These are phyloP conservation scores for Ogataea nonfermentans DNA, from an alignment of 805 yeast genomes.

Conservation along the genomic window DNA sequence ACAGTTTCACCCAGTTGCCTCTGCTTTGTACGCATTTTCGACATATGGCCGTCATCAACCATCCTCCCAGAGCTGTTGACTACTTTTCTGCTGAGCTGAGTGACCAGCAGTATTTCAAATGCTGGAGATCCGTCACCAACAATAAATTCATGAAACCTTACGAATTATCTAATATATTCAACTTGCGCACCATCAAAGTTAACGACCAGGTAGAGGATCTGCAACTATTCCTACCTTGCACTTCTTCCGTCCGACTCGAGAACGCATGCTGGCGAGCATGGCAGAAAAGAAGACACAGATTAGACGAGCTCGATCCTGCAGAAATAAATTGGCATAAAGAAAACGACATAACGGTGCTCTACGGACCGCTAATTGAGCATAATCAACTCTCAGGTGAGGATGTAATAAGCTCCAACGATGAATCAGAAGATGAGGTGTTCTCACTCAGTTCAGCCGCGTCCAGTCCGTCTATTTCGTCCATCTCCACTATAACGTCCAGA, in stretches of 20 bases:
- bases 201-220: slow-evolving; percentile 33
- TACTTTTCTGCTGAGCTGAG: slow-evolving; percentile 39
- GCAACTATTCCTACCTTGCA: slow-evolving; percentile 35
- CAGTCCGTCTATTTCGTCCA: slow-evolving; percentile 12
- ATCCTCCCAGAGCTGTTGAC: slow-evolving; percentile 37
- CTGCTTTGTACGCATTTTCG: slow-evolving; percentile 21
- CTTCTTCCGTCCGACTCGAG: slow-evolving; percentile 51
- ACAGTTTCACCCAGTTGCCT: slow-evolving; percentile 27
- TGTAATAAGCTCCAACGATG: slow-evolving; percentile 11
- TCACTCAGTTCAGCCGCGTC: slow-evolving; percentile 13
- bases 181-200: slow-evolving; percentile 20
- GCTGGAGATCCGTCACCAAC: slow-evolving; percentile 41
- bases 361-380: slow-evolving; percentile 44
- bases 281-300: slow-evolving; percentile 72
- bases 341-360: slow-evolving; percentile 53
- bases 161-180: slow-evolving; percentile 31
- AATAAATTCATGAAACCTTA: slow-evolving; percentile 36
- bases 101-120: slow-evolving; percentile 37
- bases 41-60: slow-evolving; percentile 8
- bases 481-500: slow-evolving; percentile 1
- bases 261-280: slow-evolving; percentile 95
- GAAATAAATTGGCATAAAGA: slow-evolving; percentile 53
- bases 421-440: slow-evolving; percentile 12
- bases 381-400: not conserved
- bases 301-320: slow-evolving; percentile 45